Base-by-base conservation (phyloP, 768 basidiomycete genomes). In the Lyophyllum semitale region DNA sequence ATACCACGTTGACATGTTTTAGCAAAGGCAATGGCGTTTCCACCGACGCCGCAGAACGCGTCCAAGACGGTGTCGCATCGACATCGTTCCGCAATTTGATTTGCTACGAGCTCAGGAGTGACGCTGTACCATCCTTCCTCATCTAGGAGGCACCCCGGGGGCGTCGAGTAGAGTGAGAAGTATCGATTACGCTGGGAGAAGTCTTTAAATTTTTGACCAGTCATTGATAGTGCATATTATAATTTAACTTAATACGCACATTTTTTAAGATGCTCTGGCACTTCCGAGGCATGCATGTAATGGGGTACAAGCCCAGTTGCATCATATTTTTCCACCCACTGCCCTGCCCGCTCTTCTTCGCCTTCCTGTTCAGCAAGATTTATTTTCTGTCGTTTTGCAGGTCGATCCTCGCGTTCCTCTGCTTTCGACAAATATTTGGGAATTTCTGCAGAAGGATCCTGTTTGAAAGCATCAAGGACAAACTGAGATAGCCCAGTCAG, bases 81-180 rank as follows among this genome's bases (percentile, higher is more conserved):
- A 76, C 96, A 97, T 22, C 95, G 78, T 61, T 96, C 90, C 0
- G 97, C 96, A 42, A 98, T 98, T 68, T 93, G 95, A 56, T 83
- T 72, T 8, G 95, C 97, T n/a, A 99, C 85, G 35, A 79, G 80
- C 64, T 98, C 95, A 0, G 97, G 96, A 0, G 97, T 99, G 55
- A 98, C 88, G 58, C 91, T 94, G 72, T 90, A 98, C 96, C 95
- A 98, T n/a, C 96, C 96, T 68, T 96, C 93, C 60, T 91, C 85
- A 59, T 98, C 97, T 11, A 98, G 75, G 2, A 97, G 77, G 66
- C 94, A 93, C 0, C 95, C 94, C 0, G 79, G 77, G 11, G 71
- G 69, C 17, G 84, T 70, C 23, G 86, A 82, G 62, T 93, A 95
- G 27, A 84, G 72, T 0, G 89, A 89, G 68, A 98, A 94, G 60